Percentiles rank a stretch among this genome's conserved stretches.
These are phyloP conservation scores for Tolypocladium pustulatum DNA, from an alignment of 2,329 filamentous ascomycete genomes.

Conservation along the genomic window DNA sequence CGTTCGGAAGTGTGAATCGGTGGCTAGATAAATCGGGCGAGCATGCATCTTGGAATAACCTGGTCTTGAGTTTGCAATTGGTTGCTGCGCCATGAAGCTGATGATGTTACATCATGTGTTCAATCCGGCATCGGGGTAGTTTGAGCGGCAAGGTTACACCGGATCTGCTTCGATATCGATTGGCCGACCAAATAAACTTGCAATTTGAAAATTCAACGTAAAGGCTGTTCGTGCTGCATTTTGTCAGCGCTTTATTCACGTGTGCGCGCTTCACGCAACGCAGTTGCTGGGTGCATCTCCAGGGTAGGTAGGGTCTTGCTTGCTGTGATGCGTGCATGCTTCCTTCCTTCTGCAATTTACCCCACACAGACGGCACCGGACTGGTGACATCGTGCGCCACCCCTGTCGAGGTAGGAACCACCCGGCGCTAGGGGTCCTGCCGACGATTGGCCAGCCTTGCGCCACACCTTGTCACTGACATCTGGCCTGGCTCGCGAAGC, in stretches of 20 bases:
- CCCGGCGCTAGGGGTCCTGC: neutral
- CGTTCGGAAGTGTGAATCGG: neutral
- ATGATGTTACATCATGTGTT: too few relatives aligned
- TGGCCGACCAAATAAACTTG: neutral
- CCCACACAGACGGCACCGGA: neutral
- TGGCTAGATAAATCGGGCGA: neutral
- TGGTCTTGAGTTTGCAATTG: too few relatives aligned
- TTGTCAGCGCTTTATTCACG: neutral
- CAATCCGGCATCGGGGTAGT: too few relatives aligned
- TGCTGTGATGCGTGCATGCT: neutral
- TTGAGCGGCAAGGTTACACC: neutral
- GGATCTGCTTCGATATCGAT: neutral
- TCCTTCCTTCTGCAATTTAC: neutral
- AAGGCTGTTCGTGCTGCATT: neutral
- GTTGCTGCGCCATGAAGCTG: too few relatives aligned
- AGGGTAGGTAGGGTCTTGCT: neutral
- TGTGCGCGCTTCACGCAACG: neutral
- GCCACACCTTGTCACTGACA: neutral
- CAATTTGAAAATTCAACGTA: neutral
- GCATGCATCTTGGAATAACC: neutral
- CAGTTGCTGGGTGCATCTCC: neutral
- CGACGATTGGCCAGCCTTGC: neutral
- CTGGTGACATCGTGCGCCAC: neutral
- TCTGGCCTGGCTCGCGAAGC: slow-evolving; percentile 1
- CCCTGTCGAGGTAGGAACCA: neutral